These are phyloP conservation scores for Phaeosphaeria sp. DNA, from an alignment of 2,329 filamentous ascomycete species.

Conservation along the genomic window DNA sequence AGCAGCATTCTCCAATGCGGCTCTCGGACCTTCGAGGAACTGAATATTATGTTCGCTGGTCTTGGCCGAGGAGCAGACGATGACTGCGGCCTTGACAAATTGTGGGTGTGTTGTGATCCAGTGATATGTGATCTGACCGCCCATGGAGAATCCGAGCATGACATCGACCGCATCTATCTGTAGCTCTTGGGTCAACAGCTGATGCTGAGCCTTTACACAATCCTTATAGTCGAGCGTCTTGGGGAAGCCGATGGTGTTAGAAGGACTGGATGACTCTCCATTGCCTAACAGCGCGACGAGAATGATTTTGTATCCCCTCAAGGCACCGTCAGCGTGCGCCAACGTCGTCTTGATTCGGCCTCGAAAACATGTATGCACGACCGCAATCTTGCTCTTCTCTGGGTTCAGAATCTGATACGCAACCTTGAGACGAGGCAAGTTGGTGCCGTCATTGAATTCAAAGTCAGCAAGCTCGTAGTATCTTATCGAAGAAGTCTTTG, in stretches of 20 bases:
- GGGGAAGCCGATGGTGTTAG: constrained; percentile 57
- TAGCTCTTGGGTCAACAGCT: constrained; percentile 50
- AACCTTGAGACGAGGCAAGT: constrained; percentile 17
- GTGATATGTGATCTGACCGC: constrained; percentile 61
- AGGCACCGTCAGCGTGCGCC: constrained; percentile 53
- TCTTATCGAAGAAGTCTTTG: background rate
- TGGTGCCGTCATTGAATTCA: constrained; percentile 24
- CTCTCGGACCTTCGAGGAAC: constrained; percentile 62
- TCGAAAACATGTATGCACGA: constrained; percentile 63
- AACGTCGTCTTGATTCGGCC: constrained; percentile 59
- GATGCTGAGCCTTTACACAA: constrained; percentile 59
- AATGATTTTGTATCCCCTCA: constrained; percentile 59
- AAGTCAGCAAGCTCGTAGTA: constrained; percentile 25
- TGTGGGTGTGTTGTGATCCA: constrained; percentile 58
- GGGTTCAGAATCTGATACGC: constrained; percentile 36
- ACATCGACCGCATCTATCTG: constrained; percentile 53
- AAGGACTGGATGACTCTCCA: constrained; percentile 61
- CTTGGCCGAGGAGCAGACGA: constrained; percentile 59
- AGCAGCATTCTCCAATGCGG: constrained; percentile 53
- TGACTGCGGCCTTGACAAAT: constrained; percentile 52
- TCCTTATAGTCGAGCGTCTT: constrained; percentile 55
- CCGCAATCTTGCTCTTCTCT: constrained; percentile 28
- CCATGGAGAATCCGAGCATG: constrained; percentile 65
- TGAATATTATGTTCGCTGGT: constrained; percentile 61
- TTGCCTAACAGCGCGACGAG: constrained; percentile 61